Conservation (phyloP, 176 grass and related monocot species). For the Typha latifolia region DNA sequence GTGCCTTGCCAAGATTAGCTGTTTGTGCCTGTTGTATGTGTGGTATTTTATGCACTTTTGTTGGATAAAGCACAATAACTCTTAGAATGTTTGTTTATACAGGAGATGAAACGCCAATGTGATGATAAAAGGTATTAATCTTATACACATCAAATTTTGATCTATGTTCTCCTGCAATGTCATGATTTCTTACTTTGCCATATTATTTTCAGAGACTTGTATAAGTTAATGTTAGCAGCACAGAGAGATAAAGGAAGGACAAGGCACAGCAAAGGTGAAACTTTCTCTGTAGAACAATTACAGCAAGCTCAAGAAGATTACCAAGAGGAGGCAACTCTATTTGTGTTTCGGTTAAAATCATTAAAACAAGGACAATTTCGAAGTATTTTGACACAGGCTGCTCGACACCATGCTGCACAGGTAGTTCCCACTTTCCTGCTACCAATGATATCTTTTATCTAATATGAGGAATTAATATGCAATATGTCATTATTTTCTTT, state of each 20-base stretch:
- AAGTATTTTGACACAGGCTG: conserved; percentile 96
- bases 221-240: conserved; percentile 52
- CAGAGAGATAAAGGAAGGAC: conserved; percentile 67
- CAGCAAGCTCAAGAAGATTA: conserved; percentile 88
- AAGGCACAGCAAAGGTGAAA: conserved; percentile 56
- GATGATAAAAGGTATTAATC: conserved; percentile 75
- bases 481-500: conserved; percentile 2
- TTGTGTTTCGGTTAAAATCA: conserved; percentile 89
- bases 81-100: conserved; percentile 26
- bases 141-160: not conserved
- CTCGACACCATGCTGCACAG: conserved; percentile 94
- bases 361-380: conserved; percentile 93
- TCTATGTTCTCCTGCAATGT: not conserved
- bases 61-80: not conserved
- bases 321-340: conserved; percentile 78
- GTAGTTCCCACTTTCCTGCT: conserved; percentile 7
- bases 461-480: not conserved
- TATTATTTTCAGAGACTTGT: conserved; percentile 69
- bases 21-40: too few relatives aligned
- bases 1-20: too few relatives aligned
- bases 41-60: not conserved
- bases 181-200: conserved; percentile 14
- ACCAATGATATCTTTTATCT: not conserved
- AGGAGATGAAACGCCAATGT: conserved; percentile 97
- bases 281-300: conserved; percentile 45